These are phyloP conservation scores for Argentina anserina DNA, from an alignment of 306 rosid genomes.

Conservation along the genomic window DNA sequence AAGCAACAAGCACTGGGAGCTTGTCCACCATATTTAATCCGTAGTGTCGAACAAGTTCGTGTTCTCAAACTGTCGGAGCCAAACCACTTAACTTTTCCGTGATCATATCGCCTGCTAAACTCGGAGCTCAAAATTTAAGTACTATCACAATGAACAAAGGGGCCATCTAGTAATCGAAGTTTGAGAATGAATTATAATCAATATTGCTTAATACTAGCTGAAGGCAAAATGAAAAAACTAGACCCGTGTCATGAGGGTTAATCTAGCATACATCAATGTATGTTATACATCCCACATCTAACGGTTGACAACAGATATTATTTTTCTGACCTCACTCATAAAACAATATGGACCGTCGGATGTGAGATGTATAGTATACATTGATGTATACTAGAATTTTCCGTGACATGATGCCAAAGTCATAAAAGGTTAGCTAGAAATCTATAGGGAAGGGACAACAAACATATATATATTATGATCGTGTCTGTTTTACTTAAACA, in stretches of 20 bases:
- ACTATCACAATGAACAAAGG: background rate
- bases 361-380: too few relatives aligned
- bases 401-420: background rate
- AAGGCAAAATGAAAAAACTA: background rate
- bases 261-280: too few relatives aligned
- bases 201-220: background rate
- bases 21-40: background rate
- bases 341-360: too few relatives aligned
- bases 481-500: background rate
- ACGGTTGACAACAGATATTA: too few relatives aligned
- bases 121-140: background rate
- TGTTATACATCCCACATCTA: too few relatives aligned
- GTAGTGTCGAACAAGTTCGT: background rate
- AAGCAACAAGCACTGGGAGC: background rate
- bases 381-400: too few relatives aligned
- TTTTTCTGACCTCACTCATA: too few relatives aligned
- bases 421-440: background rate
- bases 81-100: background rate
- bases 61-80: background rate
- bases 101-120: background rate
- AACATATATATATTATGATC: background rate
- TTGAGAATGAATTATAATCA: background rate
- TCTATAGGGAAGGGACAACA: background rate
- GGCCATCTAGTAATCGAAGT: background rate
- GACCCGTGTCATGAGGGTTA: slow-evolving; percentile 6